Base-by-base conservation (phyloP, 805 yeast species). In the Hanseniaspora guilliermondii region DNA sequence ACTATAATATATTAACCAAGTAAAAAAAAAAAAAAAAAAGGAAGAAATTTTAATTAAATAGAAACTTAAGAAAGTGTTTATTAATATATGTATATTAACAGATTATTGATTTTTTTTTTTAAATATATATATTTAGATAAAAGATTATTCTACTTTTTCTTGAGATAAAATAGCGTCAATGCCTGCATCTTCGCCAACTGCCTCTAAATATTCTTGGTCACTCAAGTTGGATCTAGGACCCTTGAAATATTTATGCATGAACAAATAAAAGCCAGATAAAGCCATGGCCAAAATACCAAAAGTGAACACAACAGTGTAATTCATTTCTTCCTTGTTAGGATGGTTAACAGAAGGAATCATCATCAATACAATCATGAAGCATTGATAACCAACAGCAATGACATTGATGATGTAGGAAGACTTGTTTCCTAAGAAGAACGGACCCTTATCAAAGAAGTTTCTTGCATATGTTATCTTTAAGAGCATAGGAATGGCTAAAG, bases 301-400 rank as follows among this genome's bases (percentile, higher is more conserved):
- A 38, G 79, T 82, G 56, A 83, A 78, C 3, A 79, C 86, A 62
- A 76, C 75, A 1, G 87, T 78, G 63, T 84, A 85, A 66, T 85
- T 85, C 93, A 85, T 84, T 5, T 76, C 67, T 0, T 67, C 65
- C 55, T 70, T 70, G 11, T 60, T 57, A 5, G 66, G 60, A 33
- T 59, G 58, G 49, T 65, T 65, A 19, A 74, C 68, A 36, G 62
- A 52, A 32, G 93, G 91, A 70, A 83, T 77, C 82, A 79, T 78
- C 38, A 76, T 70, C 66, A 83, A 65, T 22, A 79, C 67, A 35
- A 82, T 77, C 56, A 76, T 74, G 60, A 74, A 83, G 0, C 62
- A 57, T 50, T 78, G 74, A 73, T 79, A 84, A 6, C 68, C 49
- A 11, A 72, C 72, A 1, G 85, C 71, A 30, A 71, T 64, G 66